Conservation (phyloP, 208 protist species). For the Crithidia sp. region DNA sequence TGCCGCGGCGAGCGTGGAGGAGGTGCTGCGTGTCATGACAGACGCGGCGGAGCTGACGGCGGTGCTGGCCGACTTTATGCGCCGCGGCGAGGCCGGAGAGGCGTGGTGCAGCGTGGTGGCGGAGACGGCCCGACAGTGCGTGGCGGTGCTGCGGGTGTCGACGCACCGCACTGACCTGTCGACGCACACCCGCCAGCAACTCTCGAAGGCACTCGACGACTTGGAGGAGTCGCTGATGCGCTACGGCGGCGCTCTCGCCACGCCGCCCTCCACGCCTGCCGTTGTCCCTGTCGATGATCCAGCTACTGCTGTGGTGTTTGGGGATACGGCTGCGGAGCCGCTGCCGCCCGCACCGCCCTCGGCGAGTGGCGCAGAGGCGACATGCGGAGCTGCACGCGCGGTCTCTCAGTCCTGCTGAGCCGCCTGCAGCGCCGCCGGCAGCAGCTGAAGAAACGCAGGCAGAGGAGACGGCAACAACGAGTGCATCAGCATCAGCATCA, state of each 20-base stretch:
- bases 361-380: background rate
- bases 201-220: slow-evolving; percentile 6
- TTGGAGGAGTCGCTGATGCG: slow-evolving; percentile 17
- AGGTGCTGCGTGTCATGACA: slow-evolving; percentile 33
- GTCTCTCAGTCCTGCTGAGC: too few species aligned
- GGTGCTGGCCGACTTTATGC: slow-evolving; percentile 59
- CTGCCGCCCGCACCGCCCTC: background rate
- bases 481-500: too few species aligned
- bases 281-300: background rate
- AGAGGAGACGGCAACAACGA: too few species aligned
- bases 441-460: too few species aligned
- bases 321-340: background rate
- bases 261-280: background rate
- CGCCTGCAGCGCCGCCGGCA: too few species aligned
- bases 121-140: slow-evolving; percentile 28
- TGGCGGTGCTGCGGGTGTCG: slow-evolving; percentile 9
- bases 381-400: too few species aligned
- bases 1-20: slow-evolving; percentile 18
- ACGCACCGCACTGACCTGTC: slow-evolving; percentile 5
- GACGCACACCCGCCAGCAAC: background rate
- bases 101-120: slow-evolving; percentile 32
- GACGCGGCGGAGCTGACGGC: slow-evolving; percentile 56
- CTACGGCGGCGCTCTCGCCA: slow-evolving; percentile 12
- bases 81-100: slow-evolving; percentile 25
- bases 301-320: background rate